Evolutionary conservation across 305 asterid species (phyloP).

Genomic region (Striga hermonthica): DNA sequence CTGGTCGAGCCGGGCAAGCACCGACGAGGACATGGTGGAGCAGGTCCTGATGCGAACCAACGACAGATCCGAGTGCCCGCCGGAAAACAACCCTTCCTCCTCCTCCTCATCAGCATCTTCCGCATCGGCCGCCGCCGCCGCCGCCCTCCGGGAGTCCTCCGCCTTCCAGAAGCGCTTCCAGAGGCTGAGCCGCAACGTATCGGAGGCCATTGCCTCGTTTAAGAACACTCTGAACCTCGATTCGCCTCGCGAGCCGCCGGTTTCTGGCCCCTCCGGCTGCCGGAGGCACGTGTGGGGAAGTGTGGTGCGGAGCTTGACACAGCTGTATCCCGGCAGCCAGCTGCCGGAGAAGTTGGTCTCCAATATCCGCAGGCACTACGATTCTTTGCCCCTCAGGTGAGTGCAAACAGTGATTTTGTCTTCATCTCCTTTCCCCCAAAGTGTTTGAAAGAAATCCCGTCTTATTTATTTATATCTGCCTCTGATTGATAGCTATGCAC

Average conservation of each 20-base stretch:
- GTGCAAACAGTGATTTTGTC: conserved; percentile 17
- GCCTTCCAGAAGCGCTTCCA: conserved; percentile 76
- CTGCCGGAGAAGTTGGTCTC: conserved; percentile 90
- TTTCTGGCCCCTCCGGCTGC: conserved; percentile 44
- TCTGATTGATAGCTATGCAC: conserved; percentile 60
- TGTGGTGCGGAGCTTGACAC: conserved; percentile 86
- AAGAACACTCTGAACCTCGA: conserved; percentile 76
- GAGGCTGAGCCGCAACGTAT: conserved; percentile 74
- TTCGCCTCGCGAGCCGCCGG: conserved; percentile 54
- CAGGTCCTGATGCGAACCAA: conserved; percentile 80
- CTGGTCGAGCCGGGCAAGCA: conserved; percentile 87
- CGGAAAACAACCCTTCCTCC: conserved; percentile 41
- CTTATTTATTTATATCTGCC: not conserved
- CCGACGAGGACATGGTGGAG: conserved; percentile 87
- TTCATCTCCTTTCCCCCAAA: conserved; percentile 5
- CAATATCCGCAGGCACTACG: conserved; percentile 90
- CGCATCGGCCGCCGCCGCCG: conserved; percentile 31
- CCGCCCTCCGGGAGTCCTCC: conserved; percentile 60
- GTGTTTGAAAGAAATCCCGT: conserved; percentile 11
- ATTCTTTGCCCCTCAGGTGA: conserved; percentile 86
- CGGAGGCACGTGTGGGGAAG: conserved; percentile 80
- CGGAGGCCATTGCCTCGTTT: conserved; percentile 87
- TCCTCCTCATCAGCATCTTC: conserved; percentile 31
- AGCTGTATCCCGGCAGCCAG: conserved; percentile 93
- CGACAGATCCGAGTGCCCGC: conserved; percentile 75